A percentile compares a stretch with the other conserved stretches of the same genome.
Evolutionary conservation across 1,284 basidiomycete genomes (phyloP).

Genomic region (Thecaphora thlaspeos): DNA sequence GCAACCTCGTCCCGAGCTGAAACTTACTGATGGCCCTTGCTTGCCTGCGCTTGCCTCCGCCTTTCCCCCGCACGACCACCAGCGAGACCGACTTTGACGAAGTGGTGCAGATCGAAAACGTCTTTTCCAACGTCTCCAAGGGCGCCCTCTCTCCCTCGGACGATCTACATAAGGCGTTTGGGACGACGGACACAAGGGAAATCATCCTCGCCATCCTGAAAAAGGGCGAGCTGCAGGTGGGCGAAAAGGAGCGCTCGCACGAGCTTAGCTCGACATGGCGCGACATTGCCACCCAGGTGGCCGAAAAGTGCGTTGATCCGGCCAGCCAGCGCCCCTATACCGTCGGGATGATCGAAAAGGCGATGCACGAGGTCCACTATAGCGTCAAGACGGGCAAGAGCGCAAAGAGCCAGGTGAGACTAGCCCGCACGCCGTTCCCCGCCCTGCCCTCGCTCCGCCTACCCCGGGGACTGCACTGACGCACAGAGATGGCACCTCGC

Average conservation of each 20-base stretch:
- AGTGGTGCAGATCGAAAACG: slow-evolving; percentile 92
- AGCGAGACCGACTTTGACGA: slow-evolving; percentile 87
- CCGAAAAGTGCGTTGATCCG: slow-evolving; percentile 94
- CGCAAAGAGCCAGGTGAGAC: slow-evolving; percentile 66
- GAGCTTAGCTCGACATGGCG: slow-evolving; percentile 78
- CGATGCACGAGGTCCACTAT: slow-evolving; percentile 90
- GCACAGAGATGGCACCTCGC: too few species aligned
- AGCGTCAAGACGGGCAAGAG: slow-evolving; percentile 84
- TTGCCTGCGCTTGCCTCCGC: neutral
- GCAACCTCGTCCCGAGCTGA: too few species aligned
- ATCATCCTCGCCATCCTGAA: slow-evolving; percentile 86
- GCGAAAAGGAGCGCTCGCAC: slow-evolving; percentile 92
- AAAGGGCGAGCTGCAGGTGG: slow-evolving; percentile 95
- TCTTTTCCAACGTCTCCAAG: slow-evolving; percentile 95
- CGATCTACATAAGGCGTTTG: slow-evolving; percentile 89
- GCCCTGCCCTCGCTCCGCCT: too few species aligned
- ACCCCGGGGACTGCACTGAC: too few species aligned
- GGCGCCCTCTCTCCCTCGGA: slow-evolving; percentile 85
- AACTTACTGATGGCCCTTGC: neutral
- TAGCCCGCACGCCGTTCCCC: neutral
- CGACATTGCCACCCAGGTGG: slow-evolving; percentile 90
- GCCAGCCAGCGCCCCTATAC: slow-evolving; percentile 83
- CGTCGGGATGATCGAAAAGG: slow-evolving; percentile 95
- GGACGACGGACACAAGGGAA: slow-evolving; percentile 70
- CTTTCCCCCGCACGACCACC: neutral